Evolutionary conservation across 805 yeast species (phyloP).

Genomic region (Clavispora carvajalis): DNA sequence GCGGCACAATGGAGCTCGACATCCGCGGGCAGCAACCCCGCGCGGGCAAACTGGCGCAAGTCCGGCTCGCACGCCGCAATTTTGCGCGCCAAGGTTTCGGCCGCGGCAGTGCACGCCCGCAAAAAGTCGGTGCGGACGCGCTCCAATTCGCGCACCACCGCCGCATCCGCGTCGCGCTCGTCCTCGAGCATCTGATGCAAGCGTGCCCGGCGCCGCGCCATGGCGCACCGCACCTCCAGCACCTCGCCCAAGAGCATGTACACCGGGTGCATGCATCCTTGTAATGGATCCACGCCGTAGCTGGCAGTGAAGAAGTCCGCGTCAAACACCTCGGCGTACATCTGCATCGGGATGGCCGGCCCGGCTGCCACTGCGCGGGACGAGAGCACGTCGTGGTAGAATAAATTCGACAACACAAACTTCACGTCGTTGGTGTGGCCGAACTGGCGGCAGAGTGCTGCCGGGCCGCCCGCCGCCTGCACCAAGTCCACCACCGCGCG

Average conservation of each 20-base stretch:
- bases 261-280: conserved; percentile 38
- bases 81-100: conserved; percentile 9
- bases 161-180: not conserved
- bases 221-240: not conserved
- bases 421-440: conserved; percentile 33
- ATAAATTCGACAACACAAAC: conserved; percentile 38
- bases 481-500: conserved; percentile 26
- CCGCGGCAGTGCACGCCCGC: not conserved
- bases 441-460: conserved; percentile 26
- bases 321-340: conserved; percentile 19
- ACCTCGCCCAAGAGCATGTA: conserved; percentile 35
- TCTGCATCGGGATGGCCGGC: conserved; percentile 15
- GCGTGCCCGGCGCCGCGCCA: not conserved
- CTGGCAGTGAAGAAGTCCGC: conserved; percentile 2
- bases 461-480: conserved; percentile 31
- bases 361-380: conserved; percentile 22
- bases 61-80: conserved; percentile 18
- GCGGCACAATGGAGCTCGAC: conserved; percentile 28
- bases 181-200: not conserved
- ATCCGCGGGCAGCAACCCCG: conserved; percentile 15
- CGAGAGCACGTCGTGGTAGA: conserved; percentile 39
- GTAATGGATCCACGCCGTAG: conserved; percentile 42
- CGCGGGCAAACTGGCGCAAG: conserved; percentile 6
- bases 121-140: not conserved
- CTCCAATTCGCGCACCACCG: not conserved